Conservation (phyloP, 306 rosid species). For the Cicer cuneatum region DNA sequence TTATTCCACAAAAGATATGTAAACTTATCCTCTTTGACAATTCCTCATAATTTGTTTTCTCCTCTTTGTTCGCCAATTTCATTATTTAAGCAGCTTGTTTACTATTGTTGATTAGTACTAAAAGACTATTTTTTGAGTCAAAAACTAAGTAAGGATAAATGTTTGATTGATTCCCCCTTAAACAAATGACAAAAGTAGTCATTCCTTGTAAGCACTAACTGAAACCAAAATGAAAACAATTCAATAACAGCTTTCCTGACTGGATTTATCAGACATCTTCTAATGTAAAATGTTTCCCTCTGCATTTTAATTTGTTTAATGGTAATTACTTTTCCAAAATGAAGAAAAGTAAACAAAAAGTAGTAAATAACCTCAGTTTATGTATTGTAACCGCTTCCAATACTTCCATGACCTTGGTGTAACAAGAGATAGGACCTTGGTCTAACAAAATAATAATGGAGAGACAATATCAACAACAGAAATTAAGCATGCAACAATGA, state of each 20-base stretch:
- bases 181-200: not conserved
- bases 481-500: conserved; percentile 13
- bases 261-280: not conserved
- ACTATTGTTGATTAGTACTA: not conserved
- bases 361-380: not conserved
- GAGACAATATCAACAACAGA: conserved; percentile 17
- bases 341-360: not conserved
- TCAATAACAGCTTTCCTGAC: not conserved
- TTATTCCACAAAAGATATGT: not conserved
- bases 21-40: not conserved
- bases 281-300: not conserved
- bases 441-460: not conserved
- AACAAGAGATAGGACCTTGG: not conserved
- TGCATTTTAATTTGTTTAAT: too few species aligned
- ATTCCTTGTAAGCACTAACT: not conserved
- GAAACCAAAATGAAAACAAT: conserved; percentile 1
- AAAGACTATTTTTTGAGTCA: not conserved
- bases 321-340: too few species aligned
- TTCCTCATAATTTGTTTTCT: not conserved
- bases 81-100: not conserved
- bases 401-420: not conserved
- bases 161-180: not conserved
- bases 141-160: not conserved
- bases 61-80: not conserved
- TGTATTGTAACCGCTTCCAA: not conserved